Evolutionary conservation across 106 monocot species (phyloP), one percentile per base, ranked within the genome.

Genomic region (Hemerocallis citrina): DNA sequence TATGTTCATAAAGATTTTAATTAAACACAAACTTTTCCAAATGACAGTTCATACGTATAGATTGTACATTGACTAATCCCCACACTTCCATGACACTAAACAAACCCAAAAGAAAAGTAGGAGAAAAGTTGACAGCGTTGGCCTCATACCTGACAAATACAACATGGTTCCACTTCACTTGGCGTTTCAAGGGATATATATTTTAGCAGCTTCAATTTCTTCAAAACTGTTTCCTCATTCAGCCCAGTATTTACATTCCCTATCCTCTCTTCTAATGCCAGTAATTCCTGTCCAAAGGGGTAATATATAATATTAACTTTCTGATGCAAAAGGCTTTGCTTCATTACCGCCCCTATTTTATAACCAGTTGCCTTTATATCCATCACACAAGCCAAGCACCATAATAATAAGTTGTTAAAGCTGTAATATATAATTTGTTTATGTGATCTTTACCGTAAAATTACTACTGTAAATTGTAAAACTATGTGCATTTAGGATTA

Each of bases 201-300:
- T 55, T 77, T 74, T 46, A 69, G 19, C 38, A 74, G 89, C 64
- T 79, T 85, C 10, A 94, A 47, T 33, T 36, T 50, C 70, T 89
- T 89, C 55, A 71, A 31, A 66, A 89, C 75, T 17, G 38, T 66
- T 61, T 86, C 85, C 61, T 94, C 93, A n/a, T 32, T 73, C 32
- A 94, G 69, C 42, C 89, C 94, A 22, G 94, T 89, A 73, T 36
- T 83, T 21, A 94, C 94, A 66, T 83, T 68, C 10, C 94, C 94
- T 60, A 94, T 94, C 42, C 78, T 61, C 67, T 94, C 94, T 59
- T 81, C 89, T 35, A 94, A 59, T 59, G 85, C 94, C 32, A 94
- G 52, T 36, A 94, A 59, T 63, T 93, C 93, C 93, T 93, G 66
- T 0, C 35, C 50, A 14, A 57, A 23, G 21, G 28, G 15, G 21